Conservation (phyloP, 1,139 yeast genomes). For the Magnusiomyces tetraspermus region DNA sequence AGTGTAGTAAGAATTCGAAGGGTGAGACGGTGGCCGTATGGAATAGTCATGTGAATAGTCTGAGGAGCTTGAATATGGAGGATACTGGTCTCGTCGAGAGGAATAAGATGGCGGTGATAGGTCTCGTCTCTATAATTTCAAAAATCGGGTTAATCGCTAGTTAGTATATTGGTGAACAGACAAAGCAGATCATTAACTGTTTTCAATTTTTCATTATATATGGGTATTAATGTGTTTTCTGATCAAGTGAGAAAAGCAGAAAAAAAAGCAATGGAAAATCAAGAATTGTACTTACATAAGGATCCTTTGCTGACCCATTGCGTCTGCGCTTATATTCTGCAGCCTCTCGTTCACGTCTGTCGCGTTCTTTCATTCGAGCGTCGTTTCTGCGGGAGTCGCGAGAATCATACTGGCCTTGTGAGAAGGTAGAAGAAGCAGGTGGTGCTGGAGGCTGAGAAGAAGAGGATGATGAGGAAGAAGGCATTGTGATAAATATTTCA, state of each 20-base stretch:
- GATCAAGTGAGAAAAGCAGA: neutral
- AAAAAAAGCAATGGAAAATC: neutral
- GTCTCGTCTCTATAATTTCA: constrained; percentile 2
- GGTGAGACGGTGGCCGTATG: neutral
- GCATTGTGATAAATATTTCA: neutral
- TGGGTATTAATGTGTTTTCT: no score
- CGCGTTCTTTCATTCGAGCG: constrained; percentile 23
- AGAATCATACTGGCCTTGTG: neutral
- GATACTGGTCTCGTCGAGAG: neutral
- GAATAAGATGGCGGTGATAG: constrained; percentile 1
- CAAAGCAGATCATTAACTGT: neutral
- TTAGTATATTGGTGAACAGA: neutral
- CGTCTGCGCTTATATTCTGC: constrained; percentile 17
- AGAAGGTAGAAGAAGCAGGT: neutral
- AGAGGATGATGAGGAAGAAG: neutral
- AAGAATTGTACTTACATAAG: neutral
- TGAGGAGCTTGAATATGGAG: neutral
- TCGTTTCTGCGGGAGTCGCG: neutral
- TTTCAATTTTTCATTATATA: no score
- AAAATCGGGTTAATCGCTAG: neutral
- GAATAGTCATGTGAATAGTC: neutral
- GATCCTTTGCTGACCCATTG: constrained; percentile 1
- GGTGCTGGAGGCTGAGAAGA: neutral
- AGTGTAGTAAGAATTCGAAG: constrained; percentile 1
- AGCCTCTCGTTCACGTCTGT: constrained; percentile 27